Percentiles rank a stretch among this genome's conserved stretches.
These are phyloP conservation scores for Huntiella bhutanensis DNA, from an alignment of 2,329 filamentous ascomycete species.

Conservation along the genomic window DNA sequence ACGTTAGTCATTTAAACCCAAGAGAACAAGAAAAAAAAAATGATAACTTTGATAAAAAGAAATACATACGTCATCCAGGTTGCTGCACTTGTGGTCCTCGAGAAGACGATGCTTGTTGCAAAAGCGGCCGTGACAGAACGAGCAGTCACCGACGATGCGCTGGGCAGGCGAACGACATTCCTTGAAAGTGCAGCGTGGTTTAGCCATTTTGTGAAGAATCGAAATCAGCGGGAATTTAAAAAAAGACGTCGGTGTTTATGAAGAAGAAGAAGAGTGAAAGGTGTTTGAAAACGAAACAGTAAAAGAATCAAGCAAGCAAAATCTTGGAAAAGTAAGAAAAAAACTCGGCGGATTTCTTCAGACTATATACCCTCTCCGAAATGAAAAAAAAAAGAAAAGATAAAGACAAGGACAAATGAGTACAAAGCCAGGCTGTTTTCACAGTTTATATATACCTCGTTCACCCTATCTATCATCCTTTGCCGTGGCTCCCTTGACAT, in stretches of 20 bases:
- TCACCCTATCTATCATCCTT: slow-evolving; percentile 1
- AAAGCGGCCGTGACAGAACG: slow-evolving; percentile 84
- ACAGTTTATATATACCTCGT: neutral
- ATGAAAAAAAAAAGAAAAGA: neutral
- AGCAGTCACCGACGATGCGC: slow-evolving; percentile 88
- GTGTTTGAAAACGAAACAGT: neutral
- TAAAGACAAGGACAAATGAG: neutral
- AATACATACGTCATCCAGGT: slow-evolving; percentile 61
- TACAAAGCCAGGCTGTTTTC: neutral
- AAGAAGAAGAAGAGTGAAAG: neutral
- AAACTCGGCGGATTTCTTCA: neutral
- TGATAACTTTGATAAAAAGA: slow-evolving; percentile 8
- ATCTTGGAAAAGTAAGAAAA: neutral
- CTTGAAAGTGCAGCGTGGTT: slow-evolving; percentile 72
- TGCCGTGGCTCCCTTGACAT: too few relatives aligned
- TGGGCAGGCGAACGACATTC: slow-evolving; percentile 77
- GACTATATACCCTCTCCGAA: neutral
- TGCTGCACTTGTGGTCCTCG: slow-evolving; percentile 84
- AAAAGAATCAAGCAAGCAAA: slow-evolving; percentile 1
- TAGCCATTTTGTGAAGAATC: slow-evolving; percentile 32
- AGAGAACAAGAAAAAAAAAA: slow-evolving; percentile 11
- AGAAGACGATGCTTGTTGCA: slow-evolving; percentile 88
- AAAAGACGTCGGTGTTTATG: neutral
- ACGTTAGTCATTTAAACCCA: neutral
- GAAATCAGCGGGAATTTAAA: neutral